Evolutionary conservation across 2,329 filamentous ascomycete species (phyloP).

Genomic region (Chaetothyriales sp.): DNA sequence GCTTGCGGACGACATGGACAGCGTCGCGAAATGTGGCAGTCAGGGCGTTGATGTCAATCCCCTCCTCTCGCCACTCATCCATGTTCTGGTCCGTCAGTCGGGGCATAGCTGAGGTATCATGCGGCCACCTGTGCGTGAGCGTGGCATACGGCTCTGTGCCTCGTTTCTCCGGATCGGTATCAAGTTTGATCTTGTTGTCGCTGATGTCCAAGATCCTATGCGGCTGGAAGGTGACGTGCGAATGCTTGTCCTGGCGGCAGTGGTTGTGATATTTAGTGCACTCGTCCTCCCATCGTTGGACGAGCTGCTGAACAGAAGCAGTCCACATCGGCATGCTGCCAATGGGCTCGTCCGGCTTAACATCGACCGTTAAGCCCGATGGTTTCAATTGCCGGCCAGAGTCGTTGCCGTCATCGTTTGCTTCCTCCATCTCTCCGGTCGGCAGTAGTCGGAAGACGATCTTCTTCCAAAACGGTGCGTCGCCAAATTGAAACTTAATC

Average conservation of each 20-base stretch:
- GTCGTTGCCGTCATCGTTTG: neutral
- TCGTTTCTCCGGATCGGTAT: neutral
- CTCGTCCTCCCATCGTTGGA: neutral
- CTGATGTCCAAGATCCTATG: neutral
- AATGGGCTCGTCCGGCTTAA: neutral
- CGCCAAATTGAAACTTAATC: neutral
- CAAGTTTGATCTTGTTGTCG: neutral
- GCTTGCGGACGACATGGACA: slow-evolving; percentile 7
- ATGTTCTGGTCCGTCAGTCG: neutral
- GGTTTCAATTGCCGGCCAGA: neutral
- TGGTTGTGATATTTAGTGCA: neutral
- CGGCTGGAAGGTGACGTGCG: neutral
- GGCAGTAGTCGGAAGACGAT: neutral
- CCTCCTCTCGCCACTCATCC: neutral
- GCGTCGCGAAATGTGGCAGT: slow-evolving; percentile 11
- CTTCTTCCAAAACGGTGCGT: neutral
- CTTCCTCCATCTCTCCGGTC: neutral
- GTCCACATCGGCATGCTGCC: neutral
- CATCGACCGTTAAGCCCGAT: neutral
- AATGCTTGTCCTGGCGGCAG: neutral
- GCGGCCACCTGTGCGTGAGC: neutral
- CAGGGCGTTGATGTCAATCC: neutral
- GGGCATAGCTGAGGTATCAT: neutral
- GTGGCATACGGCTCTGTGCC: neutral
- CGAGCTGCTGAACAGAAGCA: neutral